Base-by-base conservation (phyloP, 495 filamentous ascomycete genomes). In the Penicillium crystallinum region DNA sequence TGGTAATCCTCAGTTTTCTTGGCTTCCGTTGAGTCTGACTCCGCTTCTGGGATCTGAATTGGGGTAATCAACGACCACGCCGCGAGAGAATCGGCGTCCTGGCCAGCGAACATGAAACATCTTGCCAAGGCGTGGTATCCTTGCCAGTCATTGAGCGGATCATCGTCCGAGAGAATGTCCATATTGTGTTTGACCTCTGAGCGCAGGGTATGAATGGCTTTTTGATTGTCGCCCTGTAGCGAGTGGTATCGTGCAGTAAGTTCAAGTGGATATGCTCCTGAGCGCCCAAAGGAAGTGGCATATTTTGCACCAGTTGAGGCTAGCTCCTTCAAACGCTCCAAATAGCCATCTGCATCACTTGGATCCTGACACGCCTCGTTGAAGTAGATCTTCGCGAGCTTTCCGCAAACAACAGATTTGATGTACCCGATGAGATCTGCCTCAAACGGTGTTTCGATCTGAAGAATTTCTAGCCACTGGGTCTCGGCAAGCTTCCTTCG, bases 91-190 rank as follows among this genome's bases (percentile, higher is more conserved):
- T 62, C 49, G 10, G 10, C 52, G 3, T 56, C 55, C 30, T 49
- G 41, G 6, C 56, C 59, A 0, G 53, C 56, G 27, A 35, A 54
- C 56, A 60, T 58, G 15, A 62, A 25, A 40, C 50, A 22, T 4
- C 38, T 43, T 9, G 55, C 55, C 23, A 77, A 52, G 1, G 66
- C 42, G 50, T 56, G 55, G 33, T 67, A 73, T 1, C 67, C 74
- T 10, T 59, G 56, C 47, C 64, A 69, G 46, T 77, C 74, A 35
- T 77, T 77, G 14, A 68, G 58, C 8, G 62, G 59, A 44, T 77
- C 74, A 4, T 68, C 67, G 23, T 77, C 74, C 0, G 69, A 72
- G 2, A 77, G 64, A 21, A 77, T 62, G 42, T 77, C 68, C 3
- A 77, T 39, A 11, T 57, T 59, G 10, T 62, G 30, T 23, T 71